A percentile compares a stretch with the other conserved stretches of the same genome.
Conservation (phyloP, 306 rosid species). For the Ziziphus jujuba region DNA sequence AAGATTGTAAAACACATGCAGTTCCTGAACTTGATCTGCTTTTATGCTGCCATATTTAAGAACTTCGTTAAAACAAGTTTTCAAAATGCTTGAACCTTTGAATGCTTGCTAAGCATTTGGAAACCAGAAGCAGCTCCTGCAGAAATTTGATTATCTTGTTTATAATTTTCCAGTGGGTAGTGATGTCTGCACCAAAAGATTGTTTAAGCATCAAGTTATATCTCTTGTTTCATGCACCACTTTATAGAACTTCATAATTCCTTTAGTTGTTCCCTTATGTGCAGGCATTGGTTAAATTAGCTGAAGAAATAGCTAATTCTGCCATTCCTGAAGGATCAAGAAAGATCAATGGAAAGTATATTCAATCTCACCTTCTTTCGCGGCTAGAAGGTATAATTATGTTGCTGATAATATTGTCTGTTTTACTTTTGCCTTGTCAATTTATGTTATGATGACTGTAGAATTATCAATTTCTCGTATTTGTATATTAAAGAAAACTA, state of each 20-base stretch:
- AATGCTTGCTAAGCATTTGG: neutral
- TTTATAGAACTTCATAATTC: conserved; percentile 4
- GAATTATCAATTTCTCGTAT: neutral
- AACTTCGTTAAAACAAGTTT: neutral
- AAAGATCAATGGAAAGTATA: conserved; percentile 90
- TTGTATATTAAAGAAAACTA: too few relatives aligned
- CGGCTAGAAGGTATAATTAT: conserved; percentile 65
- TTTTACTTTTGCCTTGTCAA: neutral
- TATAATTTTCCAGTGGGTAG: neutral
- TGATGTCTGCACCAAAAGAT: neutral
- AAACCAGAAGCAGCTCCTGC: neutral
- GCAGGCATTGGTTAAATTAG: conserved; percentile 72
- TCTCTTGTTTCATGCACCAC: neutral
- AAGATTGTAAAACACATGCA: too few relatives aligned
- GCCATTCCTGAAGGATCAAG: conserved; percentile 73
- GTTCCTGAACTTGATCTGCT: too few relatives aligned
- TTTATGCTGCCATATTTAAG: too few relatives aligned
- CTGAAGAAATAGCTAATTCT: conserved; percentile 76
- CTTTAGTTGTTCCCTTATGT: conserved; percentile 18
- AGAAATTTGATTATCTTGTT: neutral
- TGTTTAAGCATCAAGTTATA: neutral
- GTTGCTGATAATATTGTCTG: conserved; percentile 8
- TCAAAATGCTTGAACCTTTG: neutral
- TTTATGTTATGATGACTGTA: conserved; percentile 4
- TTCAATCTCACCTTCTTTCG: conserved; percentile 83